Percentiles rank a stretch among this genome's conserved stretches.
Conservation (phyloP, 2,329 filamentous ascomycete genomes). For the Chaetomium strumarium region DNA sequence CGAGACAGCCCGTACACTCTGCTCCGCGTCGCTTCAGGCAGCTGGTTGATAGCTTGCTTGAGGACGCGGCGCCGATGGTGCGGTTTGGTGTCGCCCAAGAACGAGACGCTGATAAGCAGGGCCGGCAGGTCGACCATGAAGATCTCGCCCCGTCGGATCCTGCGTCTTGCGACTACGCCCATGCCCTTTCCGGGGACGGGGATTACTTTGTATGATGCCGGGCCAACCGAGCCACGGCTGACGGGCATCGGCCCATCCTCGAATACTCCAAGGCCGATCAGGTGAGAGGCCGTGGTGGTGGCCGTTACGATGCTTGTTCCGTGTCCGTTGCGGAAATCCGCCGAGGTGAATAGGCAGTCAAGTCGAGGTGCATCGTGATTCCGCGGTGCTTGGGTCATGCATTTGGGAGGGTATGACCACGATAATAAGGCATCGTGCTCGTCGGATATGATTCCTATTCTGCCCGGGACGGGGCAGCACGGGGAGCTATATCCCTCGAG, state of each 20-base stretch:
- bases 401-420: constrained; percentile 15
- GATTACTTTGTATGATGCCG: constrained; percentile 28
- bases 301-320: constrained; percentile 32
- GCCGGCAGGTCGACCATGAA: constrained; percentile 34
- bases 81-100: constrained; percentile 18
- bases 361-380: constrained; percentile 1
- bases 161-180: constrained; percentile 31
- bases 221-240: constrained; percentile 3
- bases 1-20: constrained; percentile 12
- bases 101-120: constrained; percentile 20
- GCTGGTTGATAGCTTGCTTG: constrained; percentile 18
- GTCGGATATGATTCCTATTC: not conserved
- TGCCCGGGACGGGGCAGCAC: constrained; percentile 2
- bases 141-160: constrained; percentile 30
- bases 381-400: not conserved
- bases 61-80: constrained; percentile 23
- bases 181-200: constrained; percentile 31
- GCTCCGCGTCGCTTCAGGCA: constrained; percentile 14
- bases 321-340: constrained; percentile 21
- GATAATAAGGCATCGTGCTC: constrained; percentile 1
- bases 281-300: constrained; percentile 26
- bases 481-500: not conserved
- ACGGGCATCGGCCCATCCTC: constrained; percentile 24
- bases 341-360: constrained; percentile 21
- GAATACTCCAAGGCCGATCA: constrained; percentile 26